phyloP scores from a whole-genome alignment of 2,329 filamentous ascomycete species.

The Pseudogymnoascus verrucosus region DNA sequence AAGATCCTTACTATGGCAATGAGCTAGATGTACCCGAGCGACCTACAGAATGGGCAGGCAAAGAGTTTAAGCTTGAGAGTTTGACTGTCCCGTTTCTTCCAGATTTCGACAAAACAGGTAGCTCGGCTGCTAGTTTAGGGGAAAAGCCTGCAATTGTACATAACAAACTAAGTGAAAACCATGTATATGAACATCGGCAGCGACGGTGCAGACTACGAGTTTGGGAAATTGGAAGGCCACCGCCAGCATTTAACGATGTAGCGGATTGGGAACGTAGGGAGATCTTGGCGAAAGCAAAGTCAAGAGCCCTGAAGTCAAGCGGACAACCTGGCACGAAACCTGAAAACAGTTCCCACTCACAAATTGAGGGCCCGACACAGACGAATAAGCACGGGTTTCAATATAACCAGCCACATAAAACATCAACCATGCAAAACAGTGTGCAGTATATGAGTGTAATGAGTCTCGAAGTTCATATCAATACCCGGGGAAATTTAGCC shows the following conservation, averaged over 20 bases:
- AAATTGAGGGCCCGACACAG: conserved; percentile 84
- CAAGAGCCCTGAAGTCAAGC: conserved; percentile 26
- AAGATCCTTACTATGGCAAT: conserved; percentile 77
- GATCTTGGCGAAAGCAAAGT: conserved; percentile 4
- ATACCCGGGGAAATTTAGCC: conserved; percentile 69
- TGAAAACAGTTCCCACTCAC: conserved; percentile 48
- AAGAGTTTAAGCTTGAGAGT: conserved; percentile 72
- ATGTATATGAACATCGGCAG: conserved; percentile 43
- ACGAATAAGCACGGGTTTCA: conserved; percentile 76
- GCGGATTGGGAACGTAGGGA: conserved; percentile 53
- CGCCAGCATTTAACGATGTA: conserved; percentile 66
- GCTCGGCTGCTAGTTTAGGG: conserved; percentile 47
- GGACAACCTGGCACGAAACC: conserved; percentile 18
- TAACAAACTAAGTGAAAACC: conserved; percentile 45
- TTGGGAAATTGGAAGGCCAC: conserved; percentile 69
- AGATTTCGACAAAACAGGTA: conserved; percentile 60
- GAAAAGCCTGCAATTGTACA: conserved; percentile 38
- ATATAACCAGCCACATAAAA: conserved; percentile 68
- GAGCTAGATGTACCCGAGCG: conserved; percentile 75
- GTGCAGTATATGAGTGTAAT: conserved; percentile 94
- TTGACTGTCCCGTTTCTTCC: conserved; percentile 72
- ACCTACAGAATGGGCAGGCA: conserved; percentile 75
- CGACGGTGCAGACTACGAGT: conserved; percentile 52
- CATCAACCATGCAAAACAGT: conserved; percentile 72
- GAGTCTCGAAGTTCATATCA: conserved; percentile 88